Base-by-base conservation (phyloP, 2,329 filamentous ascomycete species). In the Aspergillus sojae region DNA sequence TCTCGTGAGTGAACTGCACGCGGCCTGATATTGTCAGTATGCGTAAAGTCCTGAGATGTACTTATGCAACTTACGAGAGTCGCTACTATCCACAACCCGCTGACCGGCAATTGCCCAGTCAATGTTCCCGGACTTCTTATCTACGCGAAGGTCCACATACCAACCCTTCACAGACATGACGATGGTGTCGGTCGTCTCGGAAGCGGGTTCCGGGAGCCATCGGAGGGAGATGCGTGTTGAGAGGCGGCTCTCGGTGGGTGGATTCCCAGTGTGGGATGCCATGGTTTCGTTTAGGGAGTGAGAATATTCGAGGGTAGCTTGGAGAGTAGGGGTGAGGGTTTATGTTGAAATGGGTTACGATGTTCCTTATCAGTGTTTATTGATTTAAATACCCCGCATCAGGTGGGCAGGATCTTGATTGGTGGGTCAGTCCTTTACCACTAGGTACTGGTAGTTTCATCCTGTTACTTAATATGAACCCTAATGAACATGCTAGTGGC, bases 61-160 rank as follows among this genome's bases (percentile, higher is more conserved):
- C 16, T 21, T 19, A 46, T 14, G 21, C 6, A 23, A 72, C 75
- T 39, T 70, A 80, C 79, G 65, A 4, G 78, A 75, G 45, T 77
- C 72, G 36, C 70, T 57, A 19, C 71, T 72, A 61, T 80, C 71
- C 7, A 80, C 71, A 1, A 80, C 63, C 50, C 78, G 70, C 62
- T 79, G 73, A 9, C 80, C 80, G 1, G 80, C 79, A 62, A 81
- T 77, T 0, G 77, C 79, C 80, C 80, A 82, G 66, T 81, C 79
- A 39, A 81, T 76, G 3, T 65, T 67, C 2, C 68, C 65, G 0
- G 79, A 71, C 5, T 62, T 28, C 61, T 77, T 78, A 48, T 77
- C 73, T 19, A 82, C 74, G 14, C 80, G 77, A 1, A 82, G 68
- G 67, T 82, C 80, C 5, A 81, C 73, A 59, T 79, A 82, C 74